phyloP scores from a whole-genome alignment of 2,329 filamentous ascomycete species.

The Aspergillus pseudoterreus region DNA sequence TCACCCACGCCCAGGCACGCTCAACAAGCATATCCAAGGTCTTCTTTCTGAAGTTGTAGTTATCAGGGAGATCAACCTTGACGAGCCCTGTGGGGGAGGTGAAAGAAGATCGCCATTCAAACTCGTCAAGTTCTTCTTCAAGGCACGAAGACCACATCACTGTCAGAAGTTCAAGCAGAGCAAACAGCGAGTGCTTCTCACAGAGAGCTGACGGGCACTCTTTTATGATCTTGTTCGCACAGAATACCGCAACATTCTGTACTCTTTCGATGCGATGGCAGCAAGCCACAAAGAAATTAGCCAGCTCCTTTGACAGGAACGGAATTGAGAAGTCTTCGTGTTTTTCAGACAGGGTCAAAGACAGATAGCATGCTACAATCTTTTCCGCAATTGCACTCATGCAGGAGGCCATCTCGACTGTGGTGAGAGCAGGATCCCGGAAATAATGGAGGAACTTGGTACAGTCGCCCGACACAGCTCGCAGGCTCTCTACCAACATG shows the following conservation, averaged over 20 bases:
- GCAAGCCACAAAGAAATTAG: constrained; percentile 78
- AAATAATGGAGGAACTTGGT: constrained; percentile 89
- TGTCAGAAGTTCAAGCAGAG: constrained; percentile 83
- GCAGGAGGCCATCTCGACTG: constrained; percentile 58
- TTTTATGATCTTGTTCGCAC: constrained; percentile 79
- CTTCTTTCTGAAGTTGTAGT: constrained; percentile 74
- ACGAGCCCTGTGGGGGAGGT: constrained; percentile 74
- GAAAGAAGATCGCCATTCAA: constrained; percentile 79
- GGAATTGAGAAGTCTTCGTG: constrained; percentile 82
- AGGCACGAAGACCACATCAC: constrained; percentile 95
- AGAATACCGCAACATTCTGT: constrained; percentile 77
- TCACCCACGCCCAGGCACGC: constrained; percentile 77
- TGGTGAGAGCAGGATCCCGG: constrained; percentile 77
- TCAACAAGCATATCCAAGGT: constrained; percentile 77
- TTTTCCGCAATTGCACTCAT: constrained; percentile 62
- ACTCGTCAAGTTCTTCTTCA: constrained; percentile 90
- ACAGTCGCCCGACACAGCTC: constrained; percentile 83
- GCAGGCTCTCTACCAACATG: constrained; percentile 81
- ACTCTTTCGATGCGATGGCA: constrained; percentile 92
- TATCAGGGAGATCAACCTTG: constrained; percentile 85
- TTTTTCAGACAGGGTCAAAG: constrained; percentile 67
- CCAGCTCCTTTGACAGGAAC: constrained; percentile 84
- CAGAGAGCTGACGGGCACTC: constrained; percentile 87
- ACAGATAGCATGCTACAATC: constrained; percentile 75
- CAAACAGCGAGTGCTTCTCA: constrained; percentile 85